A percentile compares a stretch with the other conserved stretches of the same genome.
Conservation (phyloP, 2,329 filamentous ascomycete genomes). For the Coniochaeta prunicola region DNA sequence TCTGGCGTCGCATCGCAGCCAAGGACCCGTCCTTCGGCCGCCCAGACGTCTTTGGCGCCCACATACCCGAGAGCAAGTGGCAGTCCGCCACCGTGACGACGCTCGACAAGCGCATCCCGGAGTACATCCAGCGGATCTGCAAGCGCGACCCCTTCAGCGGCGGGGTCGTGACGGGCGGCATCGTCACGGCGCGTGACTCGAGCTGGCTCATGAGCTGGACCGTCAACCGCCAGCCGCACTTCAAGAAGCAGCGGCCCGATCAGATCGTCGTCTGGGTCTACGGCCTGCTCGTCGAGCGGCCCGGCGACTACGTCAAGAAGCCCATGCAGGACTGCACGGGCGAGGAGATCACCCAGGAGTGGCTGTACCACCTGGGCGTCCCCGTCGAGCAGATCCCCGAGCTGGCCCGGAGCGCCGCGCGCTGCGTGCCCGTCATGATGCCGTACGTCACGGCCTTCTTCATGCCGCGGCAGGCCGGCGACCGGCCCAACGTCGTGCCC, state of each 20-base stretch:
- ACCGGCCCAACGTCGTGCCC: slow-evolving; percentile 31
- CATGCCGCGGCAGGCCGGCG: slow-evolving; percentile 22
- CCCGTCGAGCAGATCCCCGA: slow-evolving; percentile 17
- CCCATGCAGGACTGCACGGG: slow-evolving; percentile 31
- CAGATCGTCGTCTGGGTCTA: slow-evolving; percentile 32
- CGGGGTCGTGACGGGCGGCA: slow-evolving; percentile 22
- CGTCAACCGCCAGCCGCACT: slow-evolving; percentile 32
- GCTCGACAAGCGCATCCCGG: slow-evolving; percentile 17
- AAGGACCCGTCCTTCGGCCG: slow-evolving; percentile 27
- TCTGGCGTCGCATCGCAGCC: slow-evolving; percentile 30
- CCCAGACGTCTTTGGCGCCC: slow-evolving; percentile 31
- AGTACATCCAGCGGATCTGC: slow-evolving; percentile 23
- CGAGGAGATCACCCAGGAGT: slow-evolving; percentile 29
- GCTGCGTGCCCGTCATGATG: slow-evolving; percentile 29
- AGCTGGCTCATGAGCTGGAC: slow-evolving; percentile 31
- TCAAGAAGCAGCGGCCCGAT: slow-evolving; percentile 24
- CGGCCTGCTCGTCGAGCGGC: slow-evolving; percentile 25
- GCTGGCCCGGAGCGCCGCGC: slow-evolving; percentile 14
- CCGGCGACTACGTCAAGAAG: slow-evolving; percentile 29
- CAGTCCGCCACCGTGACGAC: slow-evolving; percentile 33
- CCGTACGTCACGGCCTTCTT: slow-evolving; percentile 30
- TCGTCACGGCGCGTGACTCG: slow-evolving; percentile 29
- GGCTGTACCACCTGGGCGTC: slow-evolving; percentile 29
- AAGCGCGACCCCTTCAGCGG: slow-evolving; percentile 22
- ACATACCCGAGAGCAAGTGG: slow-evolving; percentile 26